A percentile compares a stretch with the other conserved stretches of the same genome.
phyloP scores from a whole-genome alignment of 2,329 filamentous ascomycete genomes.

The Aureobasidium sp. region DNA sequence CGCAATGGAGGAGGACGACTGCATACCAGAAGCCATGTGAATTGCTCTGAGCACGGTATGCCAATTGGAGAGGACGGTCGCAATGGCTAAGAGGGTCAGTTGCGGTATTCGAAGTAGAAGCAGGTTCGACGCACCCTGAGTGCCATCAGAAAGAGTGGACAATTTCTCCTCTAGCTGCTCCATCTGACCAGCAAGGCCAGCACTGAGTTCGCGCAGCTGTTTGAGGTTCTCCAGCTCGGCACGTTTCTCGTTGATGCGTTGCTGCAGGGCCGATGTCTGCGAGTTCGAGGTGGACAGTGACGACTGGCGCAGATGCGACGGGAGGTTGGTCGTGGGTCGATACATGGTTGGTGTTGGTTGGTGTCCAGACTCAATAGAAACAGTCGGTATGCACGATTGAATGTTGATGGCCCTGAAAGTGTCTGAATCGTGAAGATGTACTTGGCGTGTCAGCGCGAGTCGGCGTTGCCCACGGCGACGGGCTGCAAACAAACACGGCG shows the following conservation, averaged over 20 bases:
- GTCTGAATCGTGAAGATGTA: not conserved
- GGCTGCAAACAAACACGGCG: slow-evolving; percentile 3
- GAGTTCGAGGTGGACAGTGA: slow-evolving; percentile 44
- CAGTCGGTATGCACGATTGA: not conserved
- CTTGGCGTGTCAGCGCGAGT: not conserved
- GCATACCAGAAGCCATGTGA: slow-evolving; percentile 73
- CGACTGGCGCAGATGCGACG: slow-evolving; percentile 61
- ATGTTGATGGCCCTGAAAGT: not conserved
- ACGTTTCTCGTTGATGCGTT: slow-evolving; percentile 79
- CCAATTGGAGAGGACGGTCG: slow-evolving; percentile 80
- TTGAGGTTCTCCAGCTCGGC: slow-evolving; percentile 72
- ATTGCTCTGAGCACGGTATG: slow-evolving; percentile 79
- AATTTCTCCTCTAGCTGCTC: slow-evolving; percentile 73
- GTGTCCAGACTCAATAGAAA: no score
- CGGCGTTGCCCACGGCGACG: not conserved
- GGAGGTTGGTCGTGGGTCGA: slow-evolving; percentile 37
- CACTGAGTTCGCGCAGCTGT: slow-evolving; percentile 71
- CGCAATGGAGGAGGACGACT: not conserved
- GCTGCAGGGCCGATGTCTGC: slow-evolving; percentile 63
- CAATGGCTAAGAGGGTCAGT: slow-evolving; percentile 54
- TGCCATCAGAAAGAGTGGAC: slow-evolving; percentile 69
- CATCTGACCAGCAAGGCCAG: slow-evolving; percentile 74
- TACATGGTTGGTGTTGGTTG: slow-evolving; percentile 27
- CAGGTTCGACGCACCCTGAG: slow-evolving; percentile 54
- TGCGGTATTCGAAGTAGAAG: not conserved